These are phyloP conservation scores for Emmonsiellopsis sp. DNA, from an alignment of 2,329 filamentous ascomycete genomes.

Conservation along the genomic window DNA sequence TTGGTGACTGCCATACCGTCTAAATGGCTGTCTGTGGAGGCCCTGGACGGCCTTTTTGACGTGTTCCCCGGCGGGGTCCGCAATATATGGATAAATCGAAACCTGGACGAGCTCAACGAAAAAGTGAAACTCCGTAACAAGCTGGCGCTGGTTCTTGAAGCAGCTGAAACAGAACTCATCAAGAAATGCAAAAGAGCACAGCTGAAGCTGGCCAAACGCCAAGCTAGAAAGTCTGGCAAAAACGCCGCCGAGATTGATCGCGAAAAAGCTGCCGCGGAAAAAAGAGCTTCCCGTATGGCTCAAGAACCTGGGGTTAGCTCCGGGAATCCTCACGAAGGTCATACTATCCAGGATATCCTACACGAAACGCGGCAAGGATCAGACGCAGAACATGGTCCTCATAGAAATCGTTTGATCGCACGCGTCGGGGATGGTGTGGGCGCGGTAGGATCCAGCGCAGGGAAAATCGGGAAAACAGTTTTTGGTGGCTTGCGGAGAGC, in stretches of 20 bases:
- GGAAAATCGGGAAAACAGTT: constrained; percentile 37
- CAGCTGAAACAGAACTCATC: constrained; percentile 77
- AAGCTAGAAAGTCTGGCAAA: constrained; percentile 52
- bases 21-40: constrained; percentile 82
- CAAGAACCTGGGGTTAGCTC: constrained; percentile 45
- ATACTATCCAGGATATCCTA: constrained; percentile 30
- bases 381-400: constrained; percentile 1
- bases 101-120: constrained; percentile 71
- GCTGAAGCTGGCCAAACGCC: constrained; percentile 58
- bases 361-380: constrained; percentile 11
- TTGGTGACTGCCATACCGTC: constrained; percentile 81
- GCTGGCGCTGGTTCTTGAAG: constrained; percentile 64
- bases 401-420: constrained; percentile 31
- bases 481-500: constrained; percentile 35
- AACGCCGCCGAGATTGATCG: constrained; percentile 30
- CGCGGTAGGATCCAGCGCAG: constrained; percentile 42
- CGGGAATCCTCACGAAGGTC: constrained; percentile 49
- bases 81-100: constrained; percentile 93
- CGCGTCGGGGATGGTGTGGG: constrained; percentile 43
- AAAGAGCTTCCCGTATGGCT: constrained; percentile 35
- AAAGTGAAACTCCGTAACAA: constrained; percentile 70
- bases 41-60: constrained; percentile 76
- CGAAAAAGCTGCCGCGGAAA: constrained; percentile 44
- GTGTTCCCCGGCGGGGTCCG: constrained; percentile 91
- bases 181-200: constrained; percentile 70